phyloP scores from a whole-genome alignment of 2,329 filamentous ascomycete genomes.

The Neoarthrinium moseri region DNA sequence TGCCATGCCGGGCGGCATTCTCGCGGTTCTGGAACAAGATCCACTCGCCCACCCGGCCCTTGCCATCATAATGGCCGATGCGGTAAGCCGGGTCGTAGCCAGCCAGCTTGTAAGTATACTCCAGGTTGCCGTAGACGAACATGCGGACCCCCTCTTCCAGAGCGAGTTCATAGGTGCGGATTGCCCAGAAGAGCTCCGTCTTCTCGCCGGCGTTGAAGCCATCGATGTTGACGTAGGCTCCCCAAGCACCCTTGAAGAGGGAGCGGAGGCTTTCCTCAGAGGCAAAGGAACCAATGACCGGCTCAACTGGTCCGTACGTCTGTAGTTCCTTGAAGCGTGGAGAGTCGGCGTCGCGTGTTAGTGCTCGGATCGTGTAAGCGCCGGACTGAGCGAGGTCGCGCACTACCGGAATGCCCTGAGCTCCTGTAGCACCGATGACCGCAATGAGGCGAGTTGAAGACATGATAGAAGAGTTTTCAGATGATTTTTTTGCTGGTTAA shows the following conservation, averaged over 20 bases:
- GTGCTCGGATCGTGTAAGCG: conserved; percentile 41
- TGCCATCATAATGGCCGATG: conserved; percentile 47
- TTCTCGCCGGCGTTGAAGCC: conserved; percentile 54
- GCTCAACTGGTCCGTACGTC: conserved; percentile 41
- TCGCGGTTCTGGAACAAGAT: conserved; percentile 41
- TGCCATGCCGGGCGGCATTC: conserved; percentile 27
- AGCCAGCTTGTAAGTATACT: conserved; percentile 46
- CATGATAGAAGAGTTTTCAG: too few relatives aligned
- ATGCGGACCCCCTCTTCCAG: conserved; percentile 41
- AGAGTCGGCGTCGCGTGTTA: conserved; percentile 45
- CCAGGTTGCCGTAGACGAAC: conserved; percentile 48
- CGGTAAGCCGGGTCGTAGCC: conserved; percentile 44
- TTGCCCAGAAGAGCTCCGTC: conserved; percentile 46
- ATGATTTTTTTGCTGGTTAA: too few relatives aligned
- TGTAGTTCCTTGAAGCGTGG: conserved; percentile 39
- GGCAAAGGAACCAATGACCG: conserved; percentile 46
- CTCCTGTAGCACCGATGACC: conserved; percentile 49
- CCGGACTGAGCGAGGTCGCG: conserved; percentile 38
- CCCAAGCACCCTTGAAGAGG: conserved; percentile 42
- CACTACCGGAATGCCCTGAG: conserved; percentile 49
- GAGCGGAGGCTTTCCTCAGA: conserved; percentile 41
- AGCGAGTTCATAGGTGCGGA: conserved; percentile 39
- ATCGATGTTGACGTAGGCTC: conserved; percentile 55
- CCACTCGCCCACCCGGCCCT: conserved; percentile 44
- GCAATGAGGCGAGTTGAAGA: conserved; percentile 26